Percentiles rank a stretch among this genome's conserved stretches.
phyloP scores from a whole-genome alignment of 225 moss, liverwort and hornwort genomes.

The Rhytidiadelphus loreus region DNA sequence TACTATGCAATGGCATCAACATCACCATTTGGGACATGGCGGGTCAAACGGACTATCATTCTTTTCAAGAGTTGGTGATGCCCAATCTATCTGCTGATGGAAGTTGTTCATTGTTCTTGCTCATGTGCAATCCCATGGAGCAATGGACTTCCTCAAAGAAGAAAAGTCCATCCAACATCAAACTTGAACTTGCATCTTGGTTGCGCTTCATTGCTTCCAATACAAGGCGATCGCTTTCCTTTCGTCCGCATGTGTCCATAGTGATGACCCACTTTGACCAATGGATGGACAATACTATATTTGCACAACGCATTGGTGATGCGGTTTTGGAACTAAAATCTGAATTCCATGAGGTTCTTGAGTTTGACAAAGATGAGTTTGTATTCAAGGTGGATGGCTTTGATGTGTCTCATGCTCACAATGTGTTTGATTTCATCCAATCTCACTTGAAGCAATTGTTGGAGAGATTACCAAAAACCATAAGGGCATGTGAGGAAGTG shows the following conservation, averaged over 20 bases:
- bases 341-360: not conserved
- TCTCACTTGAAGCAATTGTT: not conserved
- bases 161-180: not conserved
- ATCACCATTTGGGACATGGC: not conserved
- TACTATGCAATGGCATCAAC: not conserved
- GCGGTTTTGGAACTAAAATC: not conserved
- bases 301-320: not conserved
- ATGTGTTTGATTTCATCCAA: not conserved
- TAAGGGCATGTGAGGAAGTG: not conserved
- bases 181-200: not conserved
- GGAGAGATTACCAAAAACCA: not conserved
- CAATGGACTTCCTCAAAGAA: rapidly evolving
- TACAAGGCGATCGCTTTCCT: not conserved
- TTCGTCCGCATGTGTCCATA: not conserved
- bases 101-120: not conserved
- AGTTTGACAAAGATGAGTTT: not conserved
- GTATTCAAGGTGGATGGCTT: not conserved
- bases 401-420: not conserved
- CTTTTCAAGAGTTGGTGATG: not conserved
- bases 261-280: not conserved
- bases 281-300: not conserved
- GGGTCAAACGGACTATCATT: not conserved
- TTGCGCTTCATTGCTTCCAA: not conserved
- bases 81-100: not conserved
- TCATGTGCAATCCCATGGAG: not conserved